These are phyloP conservation scores for Daldinia sp. DNA, from an alignment of 2,329 filamentous ascomycete species.

Conservation along the genomic window DNA sequence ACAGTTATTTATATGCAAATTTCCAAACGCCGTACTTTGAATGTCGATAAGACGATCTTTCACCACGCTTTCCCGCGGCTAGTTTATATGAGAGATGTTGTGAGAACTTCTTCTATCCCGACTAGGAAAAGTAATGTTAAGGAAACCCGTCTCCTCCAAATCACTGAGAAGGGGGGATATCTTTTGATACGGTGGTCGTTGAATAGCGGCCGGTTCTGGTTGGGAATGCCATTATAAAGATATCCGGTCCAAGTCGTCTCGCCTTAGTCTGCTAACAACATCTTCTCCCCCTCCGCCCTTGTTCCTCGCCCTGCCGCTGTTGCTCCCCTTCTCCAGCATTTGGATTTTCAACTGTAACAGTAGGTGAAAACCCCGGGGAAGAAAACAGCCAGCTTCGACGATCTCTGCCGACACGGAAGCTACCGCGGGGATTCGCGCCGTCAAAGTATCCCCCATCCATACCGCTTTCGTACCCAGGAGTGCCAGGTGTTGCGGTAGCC, in stretches of 20 bases:
- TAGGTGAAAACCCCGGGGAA: conserved; percentile 65
- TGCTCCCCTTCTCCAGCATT: conserved; percentile 47
- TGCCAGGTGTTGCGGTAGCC: conserved; percentile 65
- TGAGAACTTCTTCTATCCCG: background rate
- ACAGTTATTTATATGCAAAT: background rate
- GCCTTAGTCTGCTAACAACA: conserved; percentile 38
- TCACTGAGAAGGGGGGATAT: background rate
- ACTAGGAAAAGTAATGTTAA: background rate
- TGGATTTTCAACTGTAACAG: conserved; percentile 63
- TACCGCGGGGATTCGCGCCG: conserved; percentile 60
- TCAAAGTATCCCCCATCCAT: conserved; percentile 62
- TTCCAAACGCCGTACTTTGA: conserved; percentile 33
- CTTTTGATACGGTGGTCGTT: background rate
- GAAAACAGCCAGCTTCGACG: conserved; percentile 69
- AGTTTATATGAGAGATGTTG: background rate
- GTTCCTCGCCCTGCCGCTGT: conserved; percentile 33
- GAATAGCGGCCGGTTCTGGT: background rate
- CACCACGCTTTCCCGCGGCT: background rate
- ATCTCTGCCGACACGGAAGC: conserved; percentile 70
- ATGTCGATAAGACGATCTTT: conserved; percentile 10
- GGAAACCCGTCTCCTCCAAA: background rate
- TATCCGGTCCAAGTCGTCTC: background rate
- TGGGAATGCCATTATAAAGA: background rate
- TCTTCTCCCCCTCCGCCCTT: conserved; percentile 45
- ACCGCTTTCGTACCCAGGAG: conserved; percentile 59